Evolutionary conservation across 768 basidiomycete species (phyloP).

Genomic region (Nevesoporus exiguus): DNA sequence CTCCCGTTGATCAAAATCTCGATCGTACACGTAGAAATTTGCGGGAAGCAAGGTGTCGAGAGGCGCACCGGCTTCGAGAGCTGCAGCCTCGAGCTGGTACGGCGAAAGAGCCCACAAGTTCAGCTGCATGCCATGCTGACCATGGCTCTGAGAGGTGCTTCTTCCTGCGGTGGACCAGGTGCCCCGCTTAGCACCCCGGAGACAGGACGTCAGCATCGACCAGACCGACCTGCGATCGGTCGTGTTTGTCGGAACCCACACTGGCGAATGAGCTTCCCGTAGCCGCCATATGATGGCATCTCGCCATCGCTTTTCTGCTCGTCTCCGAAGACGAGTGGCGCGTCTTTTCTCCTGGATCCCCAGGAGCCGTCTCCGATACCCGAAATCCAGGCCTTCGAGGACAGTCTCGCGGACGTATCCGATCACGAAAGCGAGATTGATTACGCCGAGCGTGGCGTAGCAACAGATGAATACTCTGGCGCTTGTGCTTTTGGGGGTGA

Average conservation of each 20-base stretch:
- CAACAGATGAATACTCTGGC: slow-evolving; percentile 58
- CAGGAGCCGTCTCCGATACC: slow-evolving; percentile 53
- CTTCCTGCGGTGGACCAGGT: not conserved
- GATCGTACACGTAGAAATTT: slow-evolving; percentile 26
- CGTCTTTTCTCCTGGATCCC: slow-evolving; percentile 45
- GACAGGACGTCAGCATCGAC: slow-evolving; percentile 4
- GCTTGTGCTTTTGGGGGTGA: slow-evolving; percentile 47
- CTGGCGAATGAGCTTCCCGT: slow-evolving; percentile 41
- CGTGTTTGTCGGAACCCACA: slow-evolving; percentile 49
- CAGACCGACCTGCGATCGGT: slow-evolving; percentile 3
- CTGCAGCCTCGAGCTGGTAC: slow-evolving; percentile 55
- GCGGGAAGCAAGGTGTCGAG: slow-evolving; percentile 48
- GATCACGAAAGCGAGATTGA: slow-evolving; percentile 63
- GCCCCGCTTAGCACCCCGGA: slow-evolving; percentile 12
- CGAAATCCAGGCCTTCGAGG: slow-evolving; percentile 68
- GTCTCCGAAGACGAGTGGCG: slow-evolving; percentile 38
- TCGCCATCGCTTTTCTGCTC: slow-evolving; percentile 53
- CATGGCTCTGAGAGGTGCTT: slow-evolving; percentile 6
- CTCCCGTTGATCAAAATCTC: not conserved
- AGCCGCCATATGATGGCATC: slow-evolving; percentile 64
- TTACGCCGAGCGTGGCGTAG: slow-evolving; percentile 57
- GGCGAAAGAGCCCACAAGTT: slow-evolving; percentile 59
- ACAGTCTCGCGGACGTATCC: slow-evolving; percentile 65
- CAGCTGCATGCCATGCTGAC: slow-evolving; percentile 50
- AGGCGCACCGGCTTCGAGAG: slow-evolving; percentile 65